Evolutionary conservation across 805 yeast genomes (phyloP), one percentile per base, ranked within the genome.

Genomic region (Ogataea minuta): DNA sequence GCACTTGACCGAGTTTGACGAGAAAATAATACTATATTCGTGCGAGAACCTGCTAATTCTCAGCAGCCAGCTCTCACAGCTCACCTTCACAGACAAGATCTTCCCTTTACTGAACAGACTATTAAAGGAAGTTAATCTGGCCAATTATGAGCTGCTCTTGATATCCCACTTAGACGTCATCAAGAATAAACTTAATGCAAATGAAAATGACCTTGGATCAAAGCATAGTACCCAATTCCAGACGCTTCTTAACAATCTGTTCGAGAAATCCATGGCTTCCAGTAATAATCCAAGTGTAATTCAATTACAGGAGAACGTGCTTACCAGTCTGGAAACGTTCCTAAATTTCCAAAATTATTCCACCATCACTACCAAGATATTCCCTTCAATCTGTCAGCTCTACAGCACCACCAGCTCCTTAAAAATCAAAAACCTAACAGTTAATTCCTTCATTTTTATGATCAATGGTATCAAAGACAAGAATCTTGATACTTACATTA

Each of bases 351-450:
- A 50, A 59, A 61, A 34, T 48, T 68, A 50, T 53, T 59, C 88
- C 9, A 74, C 80, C 13, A 71, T 89, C 41, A 88, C 91, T 50
- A 81, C 79, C 50, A 76, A 77, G 23, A 65, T 89, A n/a, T 77
- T 85, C 57, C 95, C 96, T 2, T 64, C 78, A 31, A 67, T 88
- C 12, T 75, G 87, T 31, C 73, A 71, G 31, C 72, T 87, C 6
- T 93, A 91, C 62, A 76, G 88, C 26, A 83, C 87, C 31, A 93
- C 99, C 1, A 86, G 90, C 0, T 78, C 93, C 20, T 67, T 90
- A 23, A 78, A 84, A 4, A 84, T 93, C 19, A 91, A 93, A 54
- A 66, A 83, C 12, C 71, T 77, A 11, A 76, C 93, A 2, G 68
- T 88, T 15, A 64, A 70, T 13, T 71, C 85, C 1, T 79, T 89